Evolutionary conservation across 257 asterid species (phyloP), one percentile per base, ranked within the genome.

Genomic region (Solanum pinnatisectum): DNA sequence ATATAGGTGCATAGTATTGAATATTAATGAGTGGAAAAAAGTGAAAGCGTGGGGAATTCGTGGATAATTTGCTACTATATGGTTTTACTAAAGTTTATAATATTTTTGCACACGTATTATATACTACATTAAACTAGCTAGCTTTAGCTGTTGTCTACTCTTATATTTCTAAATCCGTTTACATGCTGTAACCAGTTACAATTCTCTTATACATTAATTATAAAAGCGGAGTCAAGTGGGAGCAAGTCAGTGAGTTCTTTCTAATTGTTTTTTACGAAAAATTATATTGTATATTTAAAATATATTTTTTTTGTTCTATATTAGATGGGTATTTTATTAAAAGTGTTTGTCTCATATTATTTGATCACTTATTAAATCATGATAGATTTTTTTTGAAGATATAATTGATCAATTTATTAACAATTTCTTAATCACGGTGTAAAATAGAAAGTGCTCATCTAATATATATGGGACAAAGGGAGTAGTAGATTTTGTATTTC

Each of bases 21-120:
- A 74, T 23, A 35, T 63, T 42, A 3, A 25, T 25, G 65, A 6
- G 25, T 15, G 0, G 10, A 37, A 42, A 81, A 88, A 87, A 86
- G 87, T 49, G 82, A 90, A 91, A 77, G 90, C 95, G 97, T 90
- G 95, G 95, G 93, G 42, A 89, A 89, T 86, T 92, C 94, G 95
- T 91, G 95, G 97, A 35, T 73, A 44, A 49, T 36, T 73, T 46
- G 63, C 68, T 13, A 86, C 14, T 42, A 4, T 88, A 74, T 86
- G 88, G 90, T 82, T 88, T 72, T 71, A 32, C 16, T 36, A 72
- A 16, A 63, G 72, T 59, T 11, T 3, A 13, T 16, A 39, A 39
- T 27, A 46, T 35, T 67, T 78, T 49, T 78, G 67, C 76, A 77
- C 44, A 33, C 60, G 85, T 35, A 44, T 30, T 25, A 5, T 22